A percentile compares a stretch with the other conserved stretches of the same genome.
These are phyloP conservation scores for Hypoxylon sp. DNA, from an alignment of 2,329 filamentous ascomycete genomes.

Conservation along the genomic window DNA sequence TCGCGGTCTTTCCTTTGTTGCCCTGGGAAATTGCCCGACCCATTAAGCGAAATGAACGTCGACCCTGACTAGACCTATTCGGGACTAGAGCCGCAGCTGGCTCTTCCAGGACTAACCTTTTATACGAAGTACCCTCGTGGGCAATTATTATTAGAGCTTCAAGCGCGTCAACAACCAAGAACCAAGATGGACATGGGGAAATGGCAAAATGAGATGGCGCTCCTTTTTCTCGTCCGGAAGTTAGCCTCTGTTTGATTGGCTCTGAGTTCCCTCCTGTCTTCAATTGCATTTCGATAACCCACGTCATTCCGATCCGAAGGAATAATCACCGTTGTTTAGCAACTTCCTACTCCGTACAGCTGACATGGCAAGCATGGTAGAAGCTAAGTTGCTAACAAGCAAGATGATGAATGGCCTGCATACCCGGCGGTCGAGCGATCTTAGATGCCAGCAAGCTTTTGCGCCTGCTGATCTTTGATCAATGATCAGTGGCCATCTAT, in stretches of 20 bases:
- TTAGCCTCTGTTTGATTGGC: constrained; percentile 35
- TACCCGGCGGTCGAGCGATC: constrained; percentile 31
- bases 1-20: constrained; percentile 38
- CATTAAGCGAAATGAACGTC: constrained; percentile 51
- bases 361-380: background rate
- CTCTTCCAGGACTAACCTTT: constrained; percentile 12
- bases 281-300: constrained; percentile 33
- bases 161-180: constrained; percentile 25
- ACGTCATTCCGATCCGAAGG: constrained; percentile 39
- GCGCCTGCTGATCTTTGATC: constrained; percentile 39
- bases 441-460: constrained; percentile 30
- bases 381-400: constrained; percentile 1
- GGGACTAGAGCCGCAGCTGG: constrained; percentile 19
- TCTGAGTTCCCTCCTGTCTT: constrained; percentile 30
- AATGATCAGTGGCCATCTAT: constrained; percentile 32
- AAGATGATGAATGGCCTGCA: constrained; percentile 27
- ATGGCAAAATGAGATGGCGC: constrained; percentile 16
- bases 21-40: constrained; percentile 51
- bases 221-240: constrained; percentile 32
- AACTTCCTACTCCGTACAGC: background rate
- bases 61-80: constrained; percentile 43
- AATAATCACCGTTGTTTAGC: constrained; percentile 25
- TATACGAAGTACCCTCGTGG: constrained; percentile 36
- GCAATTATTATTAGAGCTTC: constrained; percentile 26
- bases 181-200: constrained; percentile 28